Evolutionary conservation across 2,329 filamentous ascomycete species (phyloP).

Genomic region (Aspergillus sp.): DNA sequence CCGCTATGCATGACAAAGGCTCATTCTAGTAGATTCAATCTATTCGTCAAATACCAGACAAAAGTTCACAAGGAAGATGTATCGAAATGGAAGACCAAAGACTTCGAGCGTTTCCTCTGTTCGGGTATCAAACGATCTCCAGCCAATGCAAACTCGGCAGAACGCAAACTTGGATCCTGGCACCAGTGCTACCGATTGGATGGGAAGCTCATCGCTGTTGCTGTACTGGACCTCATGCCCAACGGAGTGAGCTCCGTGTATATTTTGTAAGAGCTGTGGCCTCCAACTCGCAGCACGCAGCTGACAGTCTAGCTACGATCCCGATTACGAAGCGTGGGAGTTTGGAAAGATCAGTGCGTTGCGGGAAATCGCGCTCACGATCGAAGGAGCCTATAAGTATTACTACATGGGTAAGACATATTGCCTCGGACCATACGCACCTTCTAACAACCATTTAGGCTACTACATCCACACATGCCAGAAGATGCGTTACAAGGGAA

Average conservation of each 20-base stretch:
- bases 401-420: slow-evolving; percentile 57
- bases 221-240: slow-evolving; percentile 44
- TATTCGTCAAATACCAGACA: slow-evolving; percentile 45
- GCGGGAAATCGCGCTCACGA: slow-evolving; percentile 53
- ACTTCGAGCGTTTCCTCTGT: slow-evolving; percentile 46
- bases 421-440: neutral
- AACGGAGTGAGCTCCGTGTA: slow-evolving; percentile 47
- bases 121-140: slow-evolving; percentile 39
- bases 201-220: slow-evolving; percentile 45
- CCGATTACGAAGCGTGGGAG: slow-evolving; percentile 55
- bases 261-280: slow-evolving; percentile 36
- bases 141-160: slow-evolving; percentile 28
- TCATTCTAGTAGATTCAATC: slow-evolving; percentile 30
- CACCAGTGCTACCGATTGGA: slow-evolving; percentile 49
- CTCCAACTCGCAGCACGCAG: neutral
- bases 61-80: slow-evolving; percentile 42
- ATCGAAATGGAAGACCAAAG: slow-evolving; percentile 38
- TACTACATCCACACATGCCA: slow-evolving; percentile 58
- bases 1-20: too few species aligned
- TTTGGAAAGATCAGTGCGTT: slow-evolving; percentile 61
- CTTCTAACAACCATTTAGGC: slow-evolving; percentile 29
- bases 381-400: slow-evolving; percentile 53
- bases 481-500: slow-evolving; percentile 49
- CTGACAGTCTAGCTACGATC: slow-evolving; percentile 47
- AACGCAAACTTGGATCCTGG: slow-evolving; percentile 44